Base-by-base conservation (phyloP, 2,329 filamentous ascomycete genomes). In the Colletotrichum chrysophilum region DNA sequence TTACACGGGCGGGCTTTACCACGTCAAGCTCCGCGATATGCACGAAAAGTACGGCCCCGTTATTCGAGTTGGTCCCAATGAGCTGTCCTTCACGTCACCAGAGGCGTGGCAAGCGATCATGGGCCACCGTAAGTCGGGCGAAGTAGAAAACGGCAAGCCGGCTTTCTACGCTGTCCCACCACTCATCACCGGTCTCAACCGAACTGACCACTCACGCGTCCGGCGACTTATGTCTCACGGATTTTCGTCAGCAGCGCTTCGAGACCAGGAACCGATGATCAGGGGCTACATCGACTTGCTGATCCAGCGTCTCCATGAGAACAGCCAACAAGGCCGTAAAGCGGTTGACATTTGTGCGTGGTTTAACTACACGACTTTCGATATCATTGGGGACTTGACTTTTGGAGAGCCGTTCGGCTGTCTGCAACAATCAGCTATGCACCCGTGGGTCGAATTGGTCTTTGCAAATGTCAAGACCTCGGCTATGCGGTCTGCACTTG, bases 11-110 rank as follows among this genome's bases (percentile, higher is more conserved):
- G 60, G 60, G 18, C 18, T 64, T 5, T 38, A 64, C n/a, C 76
- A 78, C 43, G 78, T 79, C 26, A 78, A 80, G 61, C 71, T 82
- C 26, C 78, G 78, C 28, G 76, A 77, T 3, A 78, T 87, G n/a
- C 86, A 87, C 78, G 77, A 81, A 8, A 76, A 80, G 48, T 87
- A 87, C 74, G 88, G 88, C 8, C 82, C 83, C 2, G 83, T 89
- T 3, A 86, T 90, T 7, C 85, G 88, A 7, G 80, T 88, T 43
- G 83, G 83, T 9, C 87, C 88, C 3, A 82, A 87, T 70, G 86
- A 89, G 75, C 82, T 90, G 4, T 85, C 86, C 4, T 89, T 87
- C 78, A 84, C 80, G 52, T 78, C 81, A 14, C 79, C 80, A 8
- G 70, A 81, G 4, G 79, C 79, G 3, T 86, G 84, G 82, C 82